Evolutionary conservation across 2,329 filamentous ascomycete genomes (phyloP).

Genomic region (Penicillium sp.): DNA sequence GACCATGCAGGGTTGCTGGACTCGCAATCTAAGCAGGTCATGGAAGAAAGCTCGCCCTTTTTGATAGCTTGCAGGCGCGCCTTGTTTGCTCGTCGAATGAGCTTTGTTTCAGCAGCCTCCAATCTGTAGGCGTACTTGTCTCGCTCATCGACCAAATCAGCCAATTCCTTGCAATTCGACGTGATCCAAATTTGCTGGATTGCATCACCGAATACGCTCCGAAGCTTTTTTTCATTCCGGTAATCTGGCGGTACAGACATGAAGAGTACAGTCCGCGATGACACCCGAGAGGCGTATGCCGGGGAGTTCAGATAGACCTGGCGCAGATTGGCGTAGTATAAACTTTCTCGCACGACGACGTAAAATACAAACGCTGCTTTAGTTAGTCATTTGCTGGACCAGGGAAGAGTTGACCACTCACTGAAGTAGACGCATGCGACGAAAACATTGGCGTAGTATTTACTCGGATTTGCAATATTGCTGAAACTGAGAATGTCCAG

Average conservation of each 20-base stretch:
- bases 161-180: conserved; percentile 71
- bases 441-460: conserved; percentile 76
- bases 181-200: conserved; percentile 85
- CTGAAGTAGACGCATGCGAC: conserved; percentile 77
- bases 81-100: conserved; percentile 76
- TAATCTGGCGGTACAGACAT: conserved; percentile 78
- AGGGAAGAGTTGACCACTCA: conserved; percentile 24
- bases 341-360: conserved; percentile 78
- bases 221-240: conserved; percentile 70
- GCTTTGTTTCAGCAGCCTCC: conserved; percentile 81
- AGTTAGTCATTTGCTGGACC: conserved; percentile 7
- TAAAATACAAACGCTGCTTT: conserved; percentile 72
- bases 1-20: conserved; percentile 28
- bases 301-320: conserved; percentile 89
- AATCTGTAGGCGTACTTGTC: conserved; percentile 75
- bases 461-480: conserved; percentile 65
- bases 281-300: conserved; percentile 78
- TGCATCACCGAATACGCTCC: conserved; percentile 74
- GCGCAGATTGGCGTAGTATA: conserved; percentile 87
- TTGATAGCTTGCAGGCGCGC: conserved; percentile 62
- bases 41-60: conserved; percentile 19
- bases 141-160: conserved; percentile 74
- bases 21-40: conserved; percentile 31
- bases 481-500: conserved; percentile 78
- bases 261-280: conserved; percentile 84